These are phyloP conservation scores for Helotiales sp. DNA, from an alignment of 2,329 filamentous ascomycete species.

Conservation along the genomic window DNA sequence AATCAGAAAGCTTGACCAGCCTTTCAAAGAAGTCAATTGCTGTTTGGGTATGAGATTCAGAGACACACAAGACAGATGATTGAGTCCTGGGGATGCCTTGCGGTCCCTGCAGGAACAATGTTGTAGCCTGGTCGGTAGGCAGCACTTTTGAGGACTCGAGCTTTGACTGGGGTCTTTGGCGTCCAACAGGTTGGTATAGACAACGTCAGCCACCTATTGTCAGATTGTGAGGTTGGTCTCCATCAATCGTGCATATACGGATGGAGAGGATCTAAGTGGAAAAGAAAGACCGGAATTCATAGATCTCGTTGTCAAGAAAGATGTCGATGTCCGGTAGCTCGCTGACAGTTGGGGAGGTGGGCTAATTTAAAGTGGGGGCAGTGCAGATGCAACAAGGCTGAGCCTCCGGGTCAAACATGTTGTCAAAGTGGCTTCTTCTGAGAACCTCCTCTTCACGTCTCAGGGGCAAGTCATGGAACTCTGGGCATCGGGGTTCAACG, in stretches of 20 bases:
- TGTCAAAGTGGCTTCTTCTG: background rate
- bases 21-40: constrained; percentile 8
- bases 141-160: constrained; percentile 20
- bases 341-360: constrained; percentile 1
- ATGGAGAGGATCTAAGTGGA: background rate
- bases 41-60: background rate
- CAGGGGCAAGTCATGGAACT: constrained; percentile 43
- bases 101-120: constrained; percentile 23
- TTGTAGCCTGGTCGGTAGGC: constrained; percentile 29
- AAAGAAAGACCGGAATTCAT: background rate
- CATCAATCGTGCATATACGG: background rate
- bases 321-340: background rate
- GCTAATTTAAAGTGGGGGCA: constrained; percentile 9
- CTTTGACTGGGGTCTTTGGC: constrained; percentile 14
- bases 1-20: background rate
- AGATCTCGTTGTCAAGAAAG: background rate
- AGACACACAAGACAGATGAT: constrained; percentile 15
- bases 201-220: constrained; percentile 13
- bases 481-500: constrained; percentile 58
- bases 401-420: constrained; percentile 2
- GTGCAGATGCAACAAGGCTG: constrained; percentile 18
- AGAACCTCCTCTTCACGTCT: background rate
- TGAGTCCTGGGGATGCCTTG: constrained; percentile 10
- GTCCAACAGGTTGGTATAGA: constrained; percentile 1
- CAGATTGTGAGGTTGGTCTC: background rate